Conservation (phyloP, 495 filamentous ascomycete genomes). For the Hypoxylon intermedium region DNA sequence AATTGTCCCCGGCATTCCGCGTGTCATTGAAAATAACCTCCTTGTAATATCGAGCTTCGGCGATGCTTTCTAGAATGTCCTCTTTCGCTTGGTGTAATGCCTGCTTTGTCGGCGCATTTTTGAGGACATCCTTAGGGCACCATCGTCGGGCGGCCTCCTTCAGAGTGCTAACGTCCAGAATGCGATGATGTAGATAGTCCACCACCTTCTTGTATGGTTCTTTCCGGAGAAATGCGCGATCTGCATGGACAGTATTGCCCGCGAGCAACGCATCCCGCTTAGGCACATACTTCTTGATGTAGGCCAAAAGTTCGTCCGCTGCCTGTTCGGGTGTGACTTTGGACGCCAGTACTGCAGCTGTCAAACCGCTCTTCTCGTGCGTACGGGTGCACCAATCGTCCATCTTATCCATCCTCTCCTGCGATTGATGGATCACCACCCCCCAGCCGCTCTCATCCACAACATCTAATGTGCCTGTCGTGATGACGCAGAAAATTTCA, state of each 20-base stretch:
- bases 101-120: slow-evolving; percentile 71
- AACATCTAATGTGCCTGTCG: slow-evolving; percentile 75
- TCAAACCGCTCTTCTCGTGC: slow-evolving; percentile 78
- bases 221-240: slow-evolving; percentile 80
- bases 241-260: slow-evolving; percentile 91
- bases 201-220: slow-evolving; percentile 74
- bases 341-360: slow-evolving; percentile 75
- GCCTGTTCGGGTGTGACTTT: slow-evolving; percentile 74
- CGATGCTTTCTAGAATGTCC: slow-evolving; percentile 95
- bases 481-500: slow-evolving; percentile 93
- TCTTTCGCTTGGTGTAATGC: slow-evolving; percentile 80
- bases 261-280: slow-evolving; percentile 74
- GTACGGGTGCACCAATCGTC: slow-evolving; percentile 63
- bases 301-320: slow-evolving; percentile 74
- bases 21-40: slow-evolving; percentile 60
- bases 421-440: slow-evolving; percentile 75
- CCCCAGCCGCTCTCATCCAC: slow-evolving; percentile 82
- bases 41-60: slow-evolving; percentile 84
- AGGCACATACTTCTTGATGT: slow-evolving; percentile 75
- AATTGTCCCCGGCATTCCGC: neutral
- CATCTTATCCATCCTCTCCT: slow-evolving; percentile 78
- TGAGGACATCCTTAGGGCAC: slow-evolving; percentile 67
- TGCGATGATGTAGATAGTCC: slow-evolving; percentile 83
- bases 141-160: slow-evolving; percentile 89
- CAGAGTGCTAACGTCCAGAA: slow-evolving; percentile 87